phyloP scores from a whole-genome alignment of 106 monocot species.

The Dendrobium officinale region DNA sequence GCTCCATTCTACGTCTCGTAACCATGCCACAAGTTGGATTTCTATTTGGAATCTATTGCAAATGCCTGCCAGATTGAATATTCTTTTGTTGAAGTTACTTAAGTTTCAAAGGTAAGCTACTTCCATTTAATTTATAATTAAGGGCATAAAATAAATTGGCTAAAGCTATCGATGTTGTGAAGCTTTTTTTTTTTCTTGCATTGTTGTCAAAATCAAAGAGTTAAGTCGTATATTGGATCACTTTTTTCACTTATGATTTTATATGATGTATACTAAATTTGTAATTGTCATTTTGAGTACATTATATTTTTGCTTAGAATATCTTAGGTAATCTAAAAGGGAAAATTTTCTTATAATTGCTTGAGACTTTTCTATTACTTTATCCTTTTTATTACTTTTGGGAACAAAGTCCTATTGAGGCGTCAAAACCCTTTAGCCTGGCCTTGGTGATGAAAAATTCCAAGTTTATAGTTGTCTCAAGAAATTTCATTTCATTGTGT shows the following conservation, averaged over 20 bases:
- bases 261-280: not conserved
- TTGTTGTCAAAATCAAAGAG: not conserved
- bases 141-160: not conserved
- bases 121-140: not conserved
- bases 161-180: not conserved
- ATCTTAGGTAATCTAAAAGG: not conserved
- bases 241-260: not conserved
- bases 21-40: not conserved
- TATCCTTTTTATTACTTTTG: not conserved
- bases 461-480: not conserved
- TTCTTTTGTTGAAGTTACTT: not conserved
- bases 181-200: not conserved
- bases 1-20: not conserved
- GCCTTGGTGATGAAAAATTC: not conserved
- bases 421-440: not conserved
- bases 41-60: not conserved
- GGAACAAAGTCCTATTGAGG: not conserved
- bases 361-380: not conserved
- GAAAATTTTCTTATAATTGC: not conserved
- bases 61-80: not conserved
- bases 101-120: not conserved
- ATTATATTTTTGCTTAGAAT: not conserved
- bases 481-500: too few species aligned
- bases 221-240: not conserved
- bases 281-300: not conserved